These are phyloP conservation scores for Irpex sp. DNA, from an alignment of 1,284 basidiomycete species.

Conservation along the genomic window DNA sequence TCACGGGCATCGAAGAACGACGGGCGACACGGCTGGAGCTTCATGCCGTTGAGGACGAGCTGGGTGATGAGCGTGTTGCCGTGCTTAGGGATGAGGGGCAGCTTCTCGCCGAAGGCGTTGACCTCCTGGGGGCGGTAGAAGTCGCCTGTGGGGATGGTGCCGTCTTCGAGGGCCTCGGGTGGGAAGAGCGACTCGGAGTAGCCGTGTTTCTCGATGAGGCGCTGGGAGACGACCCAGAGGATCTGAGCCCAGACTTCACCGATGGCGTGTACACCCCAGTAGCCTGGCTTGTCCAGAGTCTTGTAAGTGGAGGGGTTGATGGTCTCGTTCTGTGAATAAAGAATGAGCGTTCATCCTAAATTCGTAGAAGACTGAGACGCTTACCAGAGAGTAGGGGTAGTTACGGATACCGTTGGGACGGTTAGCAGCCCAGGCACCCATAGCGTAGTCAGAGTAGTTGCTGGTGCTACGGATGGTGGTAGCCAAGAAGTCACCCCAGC, in stretches of 20 bases:
- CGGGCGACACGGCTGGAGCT: conserved; percentile 90
- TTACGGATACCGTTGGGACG: conserved; percentile 77
- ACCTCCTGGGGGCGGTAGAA: conserved; percentile 64
- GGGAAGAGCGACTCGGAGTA: conserved; percentile 81
- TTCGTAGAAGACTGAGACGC: not conserved
- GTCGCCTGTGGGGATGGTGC: conserved; percentile 59
- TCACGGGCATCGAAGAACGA: conserved; percentile 90
- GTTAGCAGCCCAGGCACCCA: conserved; percentile 96
- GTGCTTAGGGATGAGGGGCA: conserved; percentile 81
- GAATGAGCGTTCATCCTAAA: not conserved
- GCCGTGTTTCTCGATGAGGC: conserved; percentile 78
- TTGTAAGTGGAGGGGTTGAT: conserved; percentile 92
- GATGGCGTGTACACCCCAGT: conserved; percentile 90
- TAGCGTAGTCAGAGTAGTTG: conserved; percentile 74
- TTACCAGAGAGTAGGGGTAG: conserved; percentile 75
- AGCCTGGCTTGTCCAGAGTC: conserved; percentile 91
- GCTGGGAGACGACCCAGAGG: conserved; percentile 80
- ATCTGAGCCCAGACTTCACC: conserved; percentile 97
- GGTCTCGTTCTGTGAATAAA: conserved; percentile 46
- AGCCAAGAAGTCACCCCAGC: conserved; percentile 88
- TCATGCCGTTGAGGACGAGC: conserved; percentile 90
- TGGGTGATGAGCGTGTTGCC: conserved; percentile 89
- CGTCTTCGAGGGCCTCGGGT: conserved; percentile 59
- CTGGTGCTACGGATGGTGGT: conserved; percentile 78
- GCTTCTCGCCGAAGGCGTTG: conserved; percentile 34